A percentile compares a stretch with the other conserved stretches of the same genome.
phyloP scores from a whole-genome alignment of 768 basidiomycete genomes.

The Amanita phalloides region DNA sequence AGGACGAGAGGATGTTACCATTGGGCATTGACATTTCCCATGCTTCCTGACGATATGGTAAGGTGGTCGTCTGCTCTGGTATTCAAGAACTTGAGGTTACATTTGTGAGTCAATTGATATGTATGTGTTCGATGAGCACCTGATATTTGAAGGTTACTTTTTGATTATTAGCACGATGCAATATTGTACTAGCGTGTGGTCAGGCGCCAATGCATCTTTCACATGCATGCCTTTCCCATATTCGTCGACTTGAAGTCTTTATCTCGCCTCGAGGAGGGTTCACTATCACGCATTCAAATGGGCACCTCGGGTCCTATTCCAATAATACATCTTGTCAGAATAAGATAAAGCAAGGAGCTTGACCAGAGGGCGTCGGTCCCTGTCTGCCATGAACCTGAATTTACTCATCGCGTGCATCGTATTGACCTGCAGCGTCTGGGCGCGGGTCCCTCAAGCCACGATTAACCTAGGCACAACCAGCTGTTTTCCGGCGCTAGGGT shows the following conservation, averaged over 20 bases:
- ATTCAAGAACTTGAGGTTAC: no score
- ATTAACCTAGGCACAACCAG: neutral
- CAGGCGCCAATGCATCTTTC: no score
- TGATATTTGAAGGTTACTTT: neutral
- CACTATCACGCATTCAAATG: neutral
- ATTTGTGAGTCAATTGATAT: neutral
- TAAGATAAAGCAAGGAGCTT: neutral
- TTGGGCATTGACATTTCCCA: constrained; percentile 33
- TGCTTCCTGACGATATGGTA: constrained; percentile 3
- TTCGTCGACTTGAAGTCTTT: neutral
- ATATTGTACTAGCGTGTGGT: neutral
- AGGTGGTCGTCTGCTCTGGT: no score
- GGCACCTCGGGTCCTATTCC: neutral
- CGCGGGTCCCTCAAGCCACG: neutral
- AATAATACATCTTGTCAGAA: no score
- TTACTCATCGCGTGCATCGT: neutral
- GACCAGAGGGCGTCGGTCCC: neutral
- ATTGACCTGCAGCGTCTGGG: neutral
- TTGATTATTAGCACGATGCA: neutral
- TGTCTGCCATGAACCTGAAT: neutral
- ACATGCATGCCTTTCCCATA: neutral
- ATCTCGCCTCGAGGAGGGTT: neutral
- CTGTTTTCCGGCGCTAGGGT: constrained; percentile 27
- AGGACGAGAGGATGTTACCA: constrained; percentile 45
- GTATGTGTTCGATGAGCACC: neutral